phyloP scores from a whole-genome alignment of 2,329 filamentous ascomycete species.

The Verticillium dahliae region DNA sequence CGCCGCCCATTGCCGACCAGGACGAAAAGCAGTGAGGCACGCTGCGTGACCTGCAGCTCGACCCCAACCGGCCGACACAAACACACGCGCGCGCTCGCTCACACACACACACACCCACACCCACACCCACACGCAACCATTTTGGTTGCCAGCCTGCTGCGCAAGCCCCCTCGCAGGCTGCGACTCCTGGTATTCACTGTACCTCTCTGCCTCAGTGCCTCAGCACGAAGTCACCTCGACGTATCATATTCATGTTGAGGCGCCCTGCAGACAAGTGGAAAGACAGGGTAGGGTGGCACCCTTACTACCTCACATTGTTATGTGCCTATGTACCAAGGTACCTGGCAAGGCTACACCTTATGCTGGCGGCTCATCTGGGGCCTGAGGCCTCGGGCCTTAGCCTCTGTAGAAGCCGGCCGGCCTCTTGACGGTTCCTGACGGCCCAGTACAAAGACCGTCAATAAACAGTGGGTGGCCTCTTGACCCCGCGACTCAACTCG shows the following conservation, averaged over 20 bases:
- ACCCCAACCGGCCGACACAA: constrained; percentile 3
- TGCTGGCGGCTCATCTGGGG: not conserved
- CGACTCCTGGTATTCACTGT: not conserved
- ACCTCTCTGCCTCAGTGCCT: not conserved
- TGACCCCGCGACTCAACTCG: not conserved
- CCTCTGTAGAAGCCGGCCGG: not conserved
- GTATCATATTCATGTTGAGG: not conserved
- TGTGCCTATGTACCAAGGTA: not conserved
- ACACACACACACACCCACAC: not conserved
- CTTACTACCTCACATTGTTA: too few relatives aligned
- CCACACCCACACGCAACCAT: not conserved
- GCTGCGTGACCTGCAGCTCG: constrained; percentile 21
- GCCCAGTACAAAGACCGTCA: not conserved
- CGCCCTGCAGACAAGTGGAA: not conserved
- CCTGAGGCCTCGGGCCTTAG: not conserved
- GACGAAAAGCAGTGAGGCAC: not conserved
- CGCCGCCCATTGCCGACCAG: not conserved
- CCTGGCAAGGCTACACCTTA: not conserved
- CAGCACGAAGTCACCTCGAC: not conserved
- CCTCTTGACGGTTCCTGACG: too few relatives aligned
- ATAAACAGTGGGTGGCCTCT: not conserved
- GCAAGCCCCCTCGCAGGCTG: not conserved
- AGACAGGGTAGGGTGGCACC: too few relatives aligned
- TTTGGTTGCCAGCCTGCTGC: not conserved
- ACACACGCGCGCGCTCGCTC: not conserved